These are phyloP conservation scores for Trichoderma sp. DNA, from an alignment of 2,329 filamentous ascomycete genomes.

Conservation along the genomic window DNA sequence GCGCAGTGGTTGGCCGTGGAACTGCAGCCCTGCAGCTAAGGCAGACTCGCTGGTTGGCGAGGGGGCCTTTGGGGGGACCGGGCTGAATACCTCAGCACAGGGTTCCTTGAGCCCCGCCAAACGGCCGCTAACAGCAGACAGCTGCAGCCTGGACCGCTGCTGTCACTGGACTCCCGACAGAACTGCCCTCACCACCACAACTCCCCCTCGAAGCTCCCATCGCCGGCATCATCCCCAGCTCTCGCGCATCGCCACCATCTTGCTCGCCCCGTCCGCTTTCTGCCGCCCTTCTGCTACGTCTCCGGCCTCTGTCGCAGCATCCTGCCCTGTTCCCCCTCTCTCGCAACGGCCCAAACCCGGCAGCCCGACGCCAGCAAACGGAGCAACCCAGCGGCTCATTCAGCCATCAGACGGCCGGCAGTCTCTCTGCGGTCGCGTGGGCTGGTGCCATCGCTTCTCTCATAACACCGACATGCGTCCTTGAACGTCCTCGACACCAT, in stretches of 20 bases:
- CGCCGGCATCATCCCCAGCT: background rate
- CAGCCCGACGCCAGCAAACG: conserved; percentile 16
- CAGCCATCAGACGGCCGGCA: conserved; percentile 7
- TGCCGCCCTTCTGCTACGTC: background rate
- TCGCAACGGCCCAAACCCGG: conserved; percentile 14
- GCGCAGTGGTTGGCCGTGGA: background rate
- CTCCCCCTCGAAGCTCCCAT: background rate
- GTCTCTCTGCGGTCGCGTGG: conserved; percentile 19
- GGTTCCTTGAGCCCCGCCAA: conserved; percentile 2
- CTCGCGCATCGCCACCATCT: background rate
- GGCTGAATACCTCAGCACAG: background rate
- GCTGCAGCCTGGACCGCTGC: conserved; percentile 11
- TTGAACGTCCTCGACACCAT: conserved; percentile 46
- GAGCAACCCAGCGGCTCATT: background rate
- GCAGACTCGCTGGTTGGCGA: conserved; percentile 1
- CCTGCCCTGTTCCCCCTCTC: background rate
- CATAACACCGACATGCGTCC: conserved; percentile 41
- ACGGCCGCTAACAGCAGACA: background rate
- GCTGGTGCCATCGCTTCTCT: background rate
- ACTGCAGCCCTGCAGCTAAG: conserved; percentile 14
- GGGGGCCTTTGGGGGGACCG: background rate
- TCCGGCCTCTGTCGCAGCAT: background rate
- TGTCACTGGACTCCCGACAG: background rate
- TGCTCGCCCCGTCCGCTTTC: background rate
- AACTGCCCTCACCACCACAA: conserved; percentile 5